phyloP scores from a whole-genome alignment of 768 basidiomycete genomes.

The Chalciporus chontae region DNA sequence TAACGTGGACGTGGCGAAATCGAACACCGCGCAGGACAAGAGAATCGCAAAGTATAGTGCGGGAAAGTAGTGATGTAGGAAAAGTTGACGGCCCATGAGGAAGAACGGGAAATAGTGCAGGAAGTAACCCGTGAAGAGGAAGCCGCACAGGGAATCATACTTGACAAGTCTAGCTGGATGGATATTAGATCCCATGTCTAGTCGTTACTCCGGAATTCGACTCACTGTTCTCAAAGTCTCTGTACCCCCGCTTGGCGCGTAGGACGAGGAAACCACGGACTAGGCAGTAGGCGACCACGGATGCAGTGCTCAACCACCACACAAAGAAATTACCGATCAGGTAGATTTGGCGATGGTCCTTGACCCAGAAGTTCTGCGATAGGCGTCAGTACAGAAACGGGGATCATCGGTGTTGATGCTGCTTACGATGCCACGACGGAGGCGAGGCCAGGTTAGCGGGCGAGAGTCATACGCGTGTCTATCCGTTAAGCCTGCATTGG shows the following conservation, averaged over 20 bases:
- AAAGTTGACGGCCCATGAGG: conserved; percentile 95
- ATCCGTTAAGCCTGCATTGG: conserved; percentile 94
- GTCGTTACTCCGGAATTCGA: too few relatives aligned
- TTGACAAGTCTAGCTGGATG: conserved; percentile 78
- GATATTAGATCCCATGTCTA: not conserved
- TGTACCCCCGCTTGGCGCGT: conserved; percentile 85
- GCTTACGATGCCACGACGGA: conserved; percentile 90
- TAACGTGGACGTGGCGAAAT: conserved; percentile 76
- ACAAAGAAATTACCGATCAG: conserved; percentile 91
- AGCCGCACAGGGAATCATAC: conserved; percentile 87
- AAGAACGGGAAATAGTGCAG: conserved; percentile 97
- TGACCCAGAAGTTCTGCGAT: conserved; percentile 94
- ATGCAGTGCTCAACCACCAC: conserved; percentile 82
- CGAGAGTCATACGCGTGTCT: conserved; percentile 93
- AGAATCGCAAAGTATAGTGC: conserved; percentile 94
- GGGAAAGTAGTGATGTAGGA: conserved; percentile 97
- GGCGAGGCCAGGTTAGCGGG: conserved; percentile 87
- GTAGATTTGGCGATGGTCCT: conserved; percentile 94
- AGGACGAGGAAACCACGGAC: conserved; percentile 80
- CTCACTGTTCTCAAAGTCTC: conserved; percentile 91
- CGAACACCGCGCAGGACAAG: conserved; percentile 72
- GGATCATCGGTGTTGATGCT: not conserved
- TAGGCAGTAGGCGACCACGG: conserved; percentile 62
- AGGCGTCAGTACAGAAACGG: conserved; percentile 3
- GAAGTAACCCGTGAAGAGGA: conserved; percentile 89